Conservation (phyloP, 495 filamentous ascomycete species). For the Talaromyces ruber region DNA sequence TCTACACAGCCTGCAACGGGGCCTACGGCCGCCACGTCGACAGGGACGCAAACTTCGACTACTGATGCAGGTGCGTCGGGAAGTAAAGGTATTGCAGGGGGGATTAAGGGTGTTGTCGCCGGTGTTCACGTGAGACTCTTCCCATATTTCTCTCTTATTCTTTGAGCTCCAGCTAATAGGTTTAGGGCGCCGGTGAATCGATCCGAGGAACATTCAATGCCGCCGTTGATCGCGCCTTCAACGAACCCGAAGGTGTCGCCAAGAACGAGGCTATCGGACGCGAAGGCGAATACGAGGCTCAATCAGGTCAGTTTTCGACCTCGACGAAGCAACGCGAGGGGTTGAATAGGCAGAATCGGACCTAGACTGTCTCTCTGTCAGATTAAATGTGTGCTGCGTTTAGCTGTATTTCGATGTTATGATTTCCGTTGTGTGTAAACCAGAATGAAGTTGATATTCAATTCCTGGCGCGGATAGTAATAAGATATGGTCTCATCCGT, state of each 20-base stretch:
- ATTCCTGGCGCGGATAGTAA: neutral
- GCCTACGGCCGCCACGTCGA: neutral
- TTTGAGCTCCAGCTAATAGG: neutral
- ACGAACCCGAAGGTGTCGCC: conserved; percentile 24
- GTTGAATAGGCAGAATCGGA: neutral
- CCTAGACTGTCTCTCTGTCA: neutral
- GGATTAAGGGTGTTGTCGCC: conserved; percentile 18
- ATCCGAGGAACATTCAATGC: conserved; percentile 32
- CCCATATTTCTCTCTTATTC: neutral
- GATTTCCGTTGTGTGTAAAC: neutral
- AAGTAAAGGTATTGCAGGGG: conserved; percentile 8
- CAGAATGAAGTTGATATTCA: neutral
- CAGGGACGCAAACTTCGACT: neutral
- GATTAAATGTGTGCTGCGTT: neutral
- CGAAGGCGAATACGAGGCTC: conserved; percentile 29
- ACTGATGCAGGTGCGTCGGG: neutral
- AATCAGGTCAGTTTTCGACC: conserved; percentile 14
- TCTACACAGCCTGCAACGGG: conserved; percentile 3
- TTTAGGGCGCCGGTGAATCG: conserved; percentile 33
- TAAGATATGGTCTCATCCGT: neutral
- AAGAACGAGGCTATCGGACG: conserved; percentile 29
- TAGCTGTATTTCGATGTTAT: neutral
- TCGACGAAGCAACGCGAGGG: conserved; percentile 3
- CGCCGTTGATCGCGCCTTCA: conserved; percentile 31
- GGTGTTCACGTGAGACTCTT: conserved; percentile 27